These are phyloP conservation scores for Talaromyces piceae DNA, from an alignment of 2,329 filamentous ascomycete genomes.

Conservation along the genomic window DNA sequence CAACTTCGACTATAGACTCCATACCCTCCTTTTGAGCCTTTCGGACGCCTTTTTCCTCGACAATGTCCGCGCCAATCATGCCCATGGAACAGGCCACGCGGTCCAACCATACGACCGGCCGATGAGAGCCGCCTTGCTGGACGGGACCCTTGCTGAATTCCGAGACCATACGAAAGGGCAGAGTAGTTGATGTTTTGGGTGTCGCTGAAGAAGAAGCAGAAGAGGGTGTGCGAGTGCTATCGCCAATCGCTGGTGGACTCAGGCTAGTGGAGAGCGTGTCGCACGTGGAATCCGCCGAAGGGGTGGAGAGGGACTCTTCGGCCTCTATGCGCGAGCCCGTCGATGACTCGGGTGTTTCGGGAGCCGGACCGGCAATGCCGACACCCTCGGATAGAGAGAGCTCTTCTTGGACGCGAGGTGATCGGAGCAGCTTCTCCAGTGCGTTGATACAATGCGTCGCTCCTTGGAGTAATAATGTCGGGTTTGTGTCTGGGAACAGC, in stretches of 20 bases:
- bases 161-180: slow-evolving; percentile 10
- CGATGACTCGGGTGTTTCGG: not conserved
- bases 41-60: not conserved
- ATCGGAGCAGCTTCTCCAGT: slow-evolving; percentile 6
- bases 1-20: slow-evolving; percentile 2
- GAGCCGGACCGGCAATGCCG: not conserved
- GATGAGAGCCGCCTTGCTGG: not conserved
- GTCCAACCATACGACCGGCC: slow-evolving; percentile 11
- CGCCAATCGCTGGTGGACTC: not conserved
- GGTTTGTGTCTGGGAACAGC: slow-evolving; percentile 10
- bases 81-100: slow-evolving; percentile 11
- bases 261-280: slow-evolving; percentile 6
- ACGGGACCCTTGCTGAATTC: slow-evolving; percentile 7
- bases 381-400: not conserved
- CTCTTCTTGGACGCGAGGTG: not conserved
- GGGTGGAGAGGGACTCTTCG: slow-evolving; percentile 2
- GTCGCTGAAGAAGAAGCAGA: not conserved
- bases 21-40: not conserved
- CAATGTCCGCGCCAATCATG: slow-evolving; percentile 9
- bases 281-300: slow-evolving; percentile 8
- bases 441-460: slow-evolving; percentile 7
- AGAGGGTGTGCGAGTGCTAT: not conserved
- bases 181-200: not conserved
- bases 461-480: slow-evolving; percentile 10
- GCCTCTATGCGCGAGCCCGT: not conserved